A percentile compares a stretch with the other conserved stretches of the same genome.
Conservation (phyloP, 306 rosid species). For the Canavalia gladiata region DNA sequence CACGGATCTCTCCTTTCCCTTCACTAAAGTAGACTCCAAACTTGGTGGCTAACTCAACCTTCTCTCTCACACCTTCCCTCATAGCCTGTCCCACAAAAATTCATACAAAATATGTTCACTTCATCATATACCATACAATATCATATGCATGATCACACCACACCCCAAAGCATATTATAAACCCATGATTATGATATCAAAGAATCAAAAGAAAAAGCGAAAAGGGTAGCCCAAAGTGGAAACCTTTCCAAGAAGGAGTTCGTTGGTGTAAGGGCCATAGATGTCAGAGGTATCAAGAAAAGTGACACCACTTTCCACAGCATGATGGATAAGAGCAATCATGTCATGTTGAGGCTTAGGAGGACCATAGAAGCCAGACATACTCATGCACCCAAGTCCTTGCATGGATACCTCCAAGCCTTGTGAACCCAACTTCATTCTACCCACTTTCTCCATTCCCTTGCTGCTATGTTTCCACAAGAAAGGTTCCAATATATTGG, state of each 20-base stretch:
- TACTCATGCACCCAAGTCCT: slow-evolving; percentile 80
- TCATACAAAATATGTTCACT: no score
- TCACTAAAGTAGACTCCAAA: slow-evolving; percentile 44
- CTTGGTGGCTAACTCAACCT: slow-evolving; percentile 70
- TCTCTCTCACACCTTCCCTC: slow-evolving; percentile 55
- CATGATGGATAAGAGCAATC: slow-evolving; percentile 73
- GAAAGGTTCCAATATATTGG: no score
- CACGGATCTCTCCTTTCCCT: slow-evolving; percentile 53
- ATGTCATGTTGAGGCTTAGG: slow-evolving; percentile 73
- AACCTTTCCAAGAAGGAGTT: slow-evolving; percentile 69
- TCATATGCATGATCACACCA: no score
- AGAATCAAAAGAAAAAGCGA: not conserved
- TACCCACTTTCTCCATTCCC: slow-evolving; percentile 56
- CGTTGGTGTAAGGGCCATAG: slow-evolving; percentile 75
- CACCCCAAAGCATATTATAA: no score
- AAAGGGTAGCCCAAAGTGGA: slow-evolving; percentile 15
- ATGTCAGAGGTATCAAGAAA: slow-evolving; percentile 73
- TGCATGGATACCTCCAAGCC: slow-evolving; percentile 71
- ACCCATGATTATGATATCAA: not conserved
- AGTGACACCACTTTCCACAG: slow-evolving; percentile 66
- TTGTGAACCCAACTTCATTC: slow-evolving; percentile 72
- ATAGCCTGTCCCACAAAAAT: slow-evolving; percentile 45
- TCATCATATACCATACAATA: no score
- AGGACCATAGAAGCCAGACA: slow-evolving; percentile 75
- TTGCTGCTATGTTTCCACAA: not conserved